Evolutionary conservation across 306 rosid genomes (phyloP).

Genomic region (Argentina anserina): DNA sequence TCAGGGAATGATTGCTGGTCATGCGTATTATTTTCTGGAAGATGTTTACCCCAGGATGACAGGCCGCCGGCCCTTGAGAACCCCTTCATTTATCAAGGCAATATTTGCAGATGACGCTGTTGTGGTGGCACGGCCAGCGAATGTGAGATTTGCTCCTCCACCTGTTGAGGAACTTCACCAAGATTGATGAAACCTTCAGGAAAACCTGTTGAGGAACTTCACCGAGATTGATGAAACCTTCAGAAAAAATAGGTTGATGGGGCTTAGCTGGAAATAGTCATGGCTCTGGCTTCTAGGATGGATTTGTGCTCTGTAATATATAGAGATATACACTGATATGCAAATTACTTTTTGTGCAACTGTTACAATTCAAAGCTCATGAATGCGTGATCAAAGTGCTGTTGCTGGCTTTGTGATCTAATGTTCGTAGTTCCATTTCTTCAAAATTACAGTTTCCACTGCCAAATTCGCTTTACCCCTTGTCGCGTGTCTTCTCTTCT

Average conservation of each 20-base stretch:
- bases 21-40: slow-evolving; percentile 91
- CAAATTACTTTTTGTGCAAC: slow-evolving; percentile 31
- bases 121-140: slow-evolving; percentile 69
- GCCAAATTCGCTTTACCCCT: background rate
- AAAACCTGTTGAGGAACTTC: slow-evolving; percentile 51
- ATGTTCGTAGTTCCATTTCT: background rate
- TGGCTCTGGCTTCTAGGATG: slow-evolving; percentile 17
- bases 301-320: slow-evolving; percentile 50
- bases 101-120: slow-evolving; percentile 84
- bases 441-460: background rate
- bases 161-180: slow-evolving; percentile 59
- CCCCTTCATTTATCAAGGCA: slow-evolving; percentile 87
- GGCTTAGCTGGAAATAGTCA: slow-evolving; percentile 8
- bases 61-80: slow-evolving; percentile 71
- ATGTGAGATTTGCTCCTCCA: slow-evolving; percentile 82
- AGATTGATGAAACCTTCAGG: slow-evolving; percentile 30
- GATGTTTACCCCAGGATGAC: slow-evolving; percentile 95
- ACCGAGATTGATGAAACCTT: slow-evolving; percentile 40
- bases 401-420: slow-evolving; percentile 7
- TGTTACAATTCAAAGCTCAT: slow-evolving; percentile 27
- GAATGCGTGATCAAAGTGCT: slow-evolving; percentile 13
- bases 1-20: slow-evolving; percentile 99
- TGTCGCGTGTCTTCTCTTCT: too few species aligned
- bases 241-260: background rate
- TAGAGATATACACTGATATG: slow-evolving; percentile 15